These are phyloP conservation scores for Tetrastigma voinierianum DNA, from an alignment of 164 flowering plant species.

Conservation along the genomic window DNA sequence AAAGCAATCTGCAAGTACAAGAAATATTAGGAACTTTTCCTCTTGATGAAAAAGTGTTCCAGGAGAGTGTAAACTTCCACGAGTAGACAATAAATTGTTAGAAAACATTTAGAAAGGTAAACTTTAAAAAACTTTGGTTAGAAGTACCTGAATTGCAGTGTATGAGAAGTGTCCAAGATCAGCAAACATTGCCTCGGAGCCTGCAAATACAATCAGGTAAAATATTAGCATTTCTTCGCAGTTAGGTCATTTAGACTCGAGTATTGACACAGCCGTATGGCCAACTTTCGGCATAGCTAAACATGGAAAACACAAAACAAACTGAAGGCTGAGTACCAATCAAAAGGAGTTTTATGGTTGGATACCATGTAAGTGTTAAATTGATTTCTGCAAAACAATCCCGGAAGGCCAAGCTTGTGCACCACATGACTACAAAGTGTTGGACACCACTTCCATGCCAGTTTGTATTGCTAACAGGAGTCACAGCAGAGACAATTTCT, in stretches of 20 bases:
- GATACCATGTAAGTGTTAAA: no score
- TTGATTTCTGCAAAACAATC: no score
- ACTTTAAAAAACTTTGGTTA: not conserved
- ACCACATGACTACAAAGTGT: not conserved
- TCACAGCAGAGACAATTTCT: no score
- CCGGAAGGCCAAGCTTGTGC: no score
- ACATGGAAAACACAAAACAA: no score
- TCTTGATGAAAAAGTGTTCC: not conserved
- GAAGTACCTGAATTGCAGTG: conserved; percentile 54
- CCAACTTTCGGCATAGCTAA: no score
- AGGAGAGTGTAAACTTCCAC: not conserved
- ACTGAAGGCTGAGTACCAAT: no score
- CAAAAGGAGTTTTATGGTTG: no score
- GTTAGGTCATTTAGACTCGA: no score
- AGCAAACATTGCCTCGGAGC: conserved; percentile 84
- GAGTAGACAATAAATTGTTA: not conserved
- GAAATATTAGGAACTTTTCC: not conserved
- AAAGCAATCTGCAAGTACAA: conserved; percentile 72
- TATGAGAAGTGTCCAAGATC: conserved; percentile 80
- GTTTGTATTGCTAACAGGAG: not conserved
- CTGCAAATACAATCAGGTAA: conserved; percentile 28
- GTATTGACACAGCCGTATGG: no score
- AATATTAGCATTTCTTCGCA: not conserved
- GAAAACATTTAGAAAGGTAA: not conserved
- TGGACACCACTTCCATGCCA: not conserved